Evolutionary conservation across 1,139 yeast species (phyloP), one percentile per base, ranked within the genome.

Genomic region (Petasospora rhodanensis): DNA sequence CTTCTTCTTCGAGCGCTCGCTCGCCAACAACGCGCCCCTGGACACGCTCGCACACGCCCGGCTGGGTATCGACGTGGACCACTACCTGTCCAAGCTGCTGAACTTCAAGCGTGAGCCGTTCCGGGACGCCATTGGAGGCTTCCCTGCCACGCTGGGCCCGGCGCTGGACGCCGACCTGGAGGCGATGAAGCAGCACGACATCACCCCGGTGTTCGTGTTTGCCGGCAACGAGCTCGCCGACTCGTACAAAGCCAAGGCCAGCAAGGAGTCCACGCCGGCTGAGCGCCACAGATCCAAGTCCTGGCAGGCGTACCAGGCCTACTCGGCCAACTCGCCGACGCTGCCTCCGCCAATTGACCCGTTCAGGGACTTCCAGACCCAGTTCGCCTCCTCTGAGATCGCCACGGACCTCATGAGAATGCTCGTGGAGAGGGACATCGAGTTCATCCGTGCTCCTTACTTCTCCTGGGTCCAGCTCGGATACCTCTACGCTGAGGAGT

Each of bases 1-100:
- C 5, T 79, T 71, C 54, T 66, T 81, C 28, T 76, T 77, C 47
- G 95, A 85, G 49, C 71, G 83, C 40, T 73, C 79, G 41, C 61
- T 81, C 38, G 79, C 78, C 30, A 70, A 73, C 38, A 66, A 78
- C 15, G 63, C 76, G 45, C 77, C 91, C 11, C 66, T 86, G 46
- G 84, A 81, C 24, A 62, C 76, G 8, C 64, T 87, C 43, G 74
- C 69, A 42, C 78, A 79, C 50, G 72, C 89, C 25, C 74, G 81
- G 12, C 61, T 87, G 33, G 96, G 96, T 34, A 82, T 87, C 30
- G 96, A 87, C 54, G 93, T 81, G 14, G 84, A 79, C 45, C 87
- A 85, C 54, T 85, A 85, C 50, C 61, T 83, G 29, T 65, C 80
- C 23, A 62, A 85, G 38, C 66, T 82, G 29, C 61, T 82, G 42